Evolutionary conservation across 108 stramenopile species (phyloP), one percentile per base, ranked within the genome.

Genomic region (Cyclotella sp.): DNA sequence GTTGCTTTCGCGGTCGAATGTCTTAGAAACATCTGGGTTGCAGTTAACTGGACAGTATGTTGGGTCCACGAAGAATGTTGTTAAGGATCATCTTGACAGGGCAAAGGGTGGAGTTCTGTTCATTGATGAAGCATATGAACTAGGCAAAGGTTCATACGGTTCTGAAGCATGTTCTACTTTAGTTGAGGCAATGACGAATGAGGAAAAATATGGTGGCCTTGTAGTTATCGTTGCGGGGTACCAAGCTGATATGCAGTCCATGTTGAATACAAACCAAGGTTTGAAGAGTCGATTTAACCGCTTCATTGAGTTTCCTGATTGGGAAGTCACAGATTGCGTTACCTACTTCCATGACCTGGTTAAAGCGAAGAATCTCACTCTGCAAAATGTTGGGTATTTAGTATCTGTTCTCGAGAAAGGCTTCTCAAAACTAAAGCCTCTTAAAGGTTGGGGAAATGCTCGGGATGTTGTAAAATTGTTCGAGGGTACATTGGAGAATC

Each of bases 101-200:
- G 91, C 94, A 45, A 76, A 73, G 26, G 90, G 91, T 40, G 95
- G 95, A 51, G 83, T 93, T 49, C 72, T 96, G 54, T 79, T 93
- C 44, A 70, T 93, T 18, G 82, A 93, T 72, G 95, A 96, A 65
- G 89, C 90, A 24, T 91, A 92, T 81, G 87, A 81, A 13, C 76
- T 94, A 26, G 81, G 89, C 57, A 86, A 80, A 26, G 87, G 90
- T 22, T 84, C 89, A 12, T 84, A 87, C 40, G 87, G 87, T 7
- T 78, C 88, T 14, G 93, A 94, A 78, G 87, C 90, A 68, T 90
- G 90, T n/a, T 87, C 87, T 75, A 87, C 89, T 39, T 88, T 89
- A 12, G 67, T 94, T 22, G 82, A 87, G 18, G 90, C 90, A 72
- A 88, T 94, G 64, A 84, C 90, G 18, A 80, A 85, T 18, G 72